phyloP scores from a whole-genome alignment of 2,329 filamentous ascomycete species.

The Beauveria medogensis region DNA sequence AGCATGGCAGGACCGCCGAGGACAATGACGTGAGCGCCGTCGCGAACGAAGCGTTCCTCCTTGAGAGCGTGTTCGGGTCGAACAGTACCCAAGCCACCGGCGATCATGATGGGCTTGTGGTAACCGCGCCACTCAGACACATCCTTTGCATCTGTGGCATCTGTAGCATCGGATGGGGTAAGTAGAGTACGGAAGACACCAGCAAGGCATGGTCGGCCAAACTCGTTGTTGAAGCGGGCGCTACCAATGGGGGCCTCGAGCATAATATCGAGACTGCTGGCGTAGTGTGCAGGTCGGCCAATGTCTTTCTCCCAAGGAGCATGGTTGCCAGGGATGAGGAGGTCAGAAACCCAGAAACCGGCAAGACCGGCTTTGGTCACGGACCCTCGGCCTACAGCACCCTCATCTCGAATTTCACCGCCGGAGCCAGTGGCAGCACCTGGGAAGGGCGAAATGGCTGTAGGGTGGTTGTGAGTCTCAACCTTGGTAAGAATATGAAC shows the following conservation, averaged over 20 bases:
- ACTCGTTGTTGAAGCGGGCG: slow-evolving; percentile 96
- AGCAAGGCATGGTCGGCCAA: slow-evolving; percentile 78
- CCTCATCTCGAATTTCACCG: slow-evolving; percentile 92
- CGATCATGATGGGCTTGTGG: slow-evolving; percentile 98
- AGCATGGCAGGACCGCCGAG: slow-evolving; percentile 96
- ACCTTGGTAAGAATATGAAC: slow-evolving; percentile 90
- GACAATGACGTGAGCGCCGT: slow-evolving; percentile 86
- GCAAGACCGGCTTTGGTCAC: slow-evolving; percentile 85
- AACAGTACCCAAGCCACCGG: slow-evolving; percentile 88
- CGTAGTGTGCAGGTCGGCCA: slow-evolving; percentile 84
- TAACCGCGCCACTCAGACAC: slow-evolving; percentile 72
- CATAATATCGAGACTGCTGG: slow-evolving; percentile 95
- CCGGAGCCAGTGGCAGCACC: slow-evolving; percentile 93
- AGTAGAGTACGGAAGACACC: slow-evolving; percentile 91
- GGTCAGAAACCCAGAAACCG: slow-evolving; percentile 92
- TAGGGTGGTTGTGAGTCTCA: slow-evolving; percentile 96
- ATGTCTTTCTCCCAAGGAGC: slow-evolving; percentile 89
- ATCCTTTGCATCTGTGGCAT: slow-evolving; percentile 35
- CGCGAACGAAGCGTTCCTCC: slow-evolving; percentile 65
- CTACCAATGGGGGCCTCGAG: slow-evolving; percentile 92
- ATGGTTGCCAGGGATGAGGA: slow-evolving; percentile 74
- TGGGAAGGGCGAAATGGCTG: slow-evolving; percentile 85
- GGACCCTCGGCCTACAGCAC: slow-evolving; percentile 86
- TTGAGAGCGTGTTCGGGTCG: slow-evolving; percentile 87
- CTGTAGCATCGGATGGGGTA: slow-evolving; percentile 42